Conservation (phyloP, 164 flowering plant species). For the Chloranthus sessilifolius region DNA sequence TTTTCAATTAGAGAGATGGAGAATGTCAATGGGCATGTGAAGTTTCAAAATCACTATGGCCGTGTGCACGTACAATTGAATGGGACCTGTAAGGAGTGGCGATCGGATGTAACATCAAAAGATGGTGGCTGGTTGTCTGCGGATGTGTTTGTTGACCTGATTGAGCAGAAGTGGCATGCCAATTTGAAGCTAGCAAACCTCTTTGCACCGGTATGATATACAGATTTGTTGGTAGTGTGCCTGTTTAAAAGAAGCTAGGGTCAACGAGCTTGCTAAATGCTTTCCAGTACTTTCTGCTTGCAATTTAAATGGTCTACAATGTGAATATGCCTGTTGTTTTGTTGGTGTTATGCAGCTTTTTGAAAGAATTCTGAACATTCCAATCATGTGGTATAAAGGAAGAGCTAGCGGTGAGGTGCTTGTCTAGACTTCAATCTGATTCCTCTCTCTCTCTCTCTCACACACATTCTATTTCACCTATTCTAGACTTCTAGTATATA, state of each 20-base stretch:
- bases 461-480: background rate
- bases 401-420: constrained; percentile 99
- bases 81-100: constrained; percentile 90
- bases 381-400: constrained; percentile 85
- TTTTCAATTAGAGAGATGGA: constrained; percentile 75
- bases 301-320: no score
- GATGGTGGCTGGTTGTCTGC: constrained; percentile 94
- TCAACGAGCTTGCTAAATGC: no score
- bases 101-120: constrained; percentile 46
- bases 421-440: constrained; percentile 27
- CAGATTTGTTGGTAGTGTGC: no score
- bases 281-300: no score
- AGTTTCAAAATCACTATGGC: constrained; percentile 86
- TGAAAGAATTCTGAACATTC: constrained; percentile 90
- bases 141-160: constrained; percentile 77
- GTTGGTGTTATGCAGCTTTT: constrained; percentile 55
- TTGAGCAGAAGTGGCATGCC: constrained; percentile 95
- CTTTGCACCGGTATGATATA: constrained; percentile 86
- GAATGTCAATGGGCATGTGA: constrained; percentile 74
- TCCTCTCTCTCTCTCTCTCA: background rate
- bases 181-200: constrained; percentile 76
- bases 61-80: constrained; percentile 73
- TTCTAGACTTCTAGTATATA: no score
- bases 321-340: background rate
- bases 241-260: no score